phyloP scores from a whole-genome alignment of 2,329 filamentous ascomycete genomes.

The Diaporthe longicolla region DNA sequence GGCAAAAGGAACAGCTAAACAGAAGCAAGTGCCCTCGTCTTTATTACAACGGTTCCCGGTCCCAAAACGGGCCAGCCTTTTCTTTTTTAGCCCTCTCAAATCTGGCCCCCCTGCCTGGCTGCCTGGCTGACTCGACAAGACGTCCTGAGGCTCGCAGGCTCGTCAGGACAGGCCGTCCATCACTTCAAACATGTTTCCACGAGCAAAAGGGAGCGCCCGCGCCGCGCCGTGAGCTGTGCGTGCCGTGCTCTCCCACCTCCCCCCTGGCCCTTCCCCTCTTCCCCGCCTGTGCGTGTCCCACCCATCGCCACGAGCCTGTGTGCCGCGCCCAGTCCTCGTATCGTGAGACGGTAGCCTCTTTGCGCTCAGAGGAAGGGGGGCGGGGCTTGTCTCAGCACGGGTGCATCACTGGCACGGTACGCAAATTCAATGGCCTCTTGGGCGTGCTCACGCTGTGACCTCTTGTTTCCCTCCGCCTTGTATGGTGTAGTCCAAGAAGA shows the following conservation, averaged over 20 bases:
- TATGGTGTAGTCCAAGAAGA: background rate
- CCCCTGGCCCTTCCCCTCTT: too few species aligned
- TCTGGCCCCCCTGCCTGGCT: background rate
- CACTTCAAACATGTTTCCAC: conserved; percentile 20
- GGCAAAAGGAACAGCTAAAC: background rate
- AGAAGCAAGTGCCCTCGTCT: conserved; percentile 13
- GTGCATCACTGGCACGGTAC: background rate
- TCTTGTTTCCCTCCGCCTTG: background rate
- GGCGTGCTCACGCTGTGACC: background rate
- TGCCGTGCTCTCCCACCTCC: background rate
- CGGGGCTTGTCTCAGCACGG: conserved; percentile 14
- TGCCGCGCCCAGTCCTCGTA: conserved; percentile 35
- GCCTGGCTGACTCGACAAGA: conserved; percentile 9
- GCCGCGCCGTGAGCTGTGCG: conserved; percentile 28
- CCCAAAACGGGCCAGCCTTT: conserved; percentile 21
- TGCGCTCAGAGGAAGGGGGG: conserved; percentile 22
- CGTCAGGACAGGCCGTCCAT: background rate
- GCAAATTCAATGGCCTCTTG: background rate
- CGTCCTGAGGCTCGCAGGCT: background rate
- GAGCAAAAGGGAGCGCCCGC: conserved; percentile 10
- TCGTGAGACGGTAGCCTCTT: conserved; percentile 34
- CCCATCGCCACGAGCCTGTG: conserved; percentile 26
- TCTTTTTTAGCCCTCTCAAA: conserved; percentile 17
- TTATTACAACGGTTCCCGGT: conserved; percentile 28
- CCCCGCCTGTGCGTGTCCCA: conserved; percentile 9